These are phyloP conservation scores for Macaranga tanarius DNA, from an alignment of 441 rosid genomes.

Conservation along the genomic window DNA sequence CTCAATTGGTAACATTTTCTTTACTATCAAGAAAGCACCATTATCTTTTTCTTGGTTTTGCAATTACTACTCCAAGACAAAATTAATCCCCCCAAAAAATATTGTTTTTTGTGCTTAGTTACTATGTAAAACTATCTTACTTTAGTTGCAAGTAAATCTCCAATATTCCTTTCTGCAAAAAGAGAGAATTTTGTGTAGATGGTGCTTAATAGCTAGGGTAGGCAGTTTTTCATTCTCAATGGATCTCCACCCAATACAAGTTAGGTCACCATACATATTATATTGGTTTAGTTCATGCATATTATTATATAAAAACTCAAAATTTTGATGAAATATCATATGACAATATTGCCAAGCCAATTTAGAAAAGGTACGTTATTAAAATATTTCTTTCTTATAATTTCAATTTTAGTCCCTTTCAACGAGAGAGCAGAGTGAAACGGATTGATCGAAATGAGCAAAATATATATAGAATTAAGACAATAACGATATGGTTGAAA, in stretches of 20 bases:
- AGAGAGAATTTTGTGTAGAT: background rate
- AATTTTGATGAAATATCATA: background rate
- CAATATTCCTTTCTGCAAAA: too few species aligned
- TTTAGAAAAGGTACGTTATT: too few species aligned
- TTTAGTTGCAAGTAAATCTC: background rate
- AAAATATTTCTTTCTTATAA: too few species aligned
- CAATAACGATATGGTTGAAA: too few species aligned
- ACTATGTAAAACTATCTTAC: background rate
- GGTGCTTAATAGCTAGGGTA: background rate
- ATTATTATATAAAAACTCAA: background rate
- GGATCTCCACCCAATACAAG: background rate
- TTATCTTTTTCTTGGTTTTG: background rate
- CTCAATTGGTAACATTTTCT: conserved; percentile 6
- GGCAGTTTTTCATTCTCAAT: background rate
- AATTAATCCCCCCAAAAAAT: background rate
- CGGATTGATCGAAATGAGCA: too few species aligned
- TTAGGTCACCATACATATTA: conserved; percentile 19
- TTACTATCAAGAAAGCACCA: conserved; percentile 10
- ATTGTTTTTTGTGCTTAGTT: conserved; percentile 1
- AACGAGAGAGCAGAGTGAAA: too few species aligned
- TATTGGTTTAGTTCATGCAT: background rate
- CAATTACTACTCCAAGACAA: background rate
- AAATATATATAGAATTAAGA: too few species aligned
- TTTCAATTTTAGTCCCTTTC: too few species aligned
- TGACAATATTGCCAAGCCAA: background rate